Conservation (phyloP, 169 alveolate genomes). For the Cryptosporidium tyzzeri region DNA sequence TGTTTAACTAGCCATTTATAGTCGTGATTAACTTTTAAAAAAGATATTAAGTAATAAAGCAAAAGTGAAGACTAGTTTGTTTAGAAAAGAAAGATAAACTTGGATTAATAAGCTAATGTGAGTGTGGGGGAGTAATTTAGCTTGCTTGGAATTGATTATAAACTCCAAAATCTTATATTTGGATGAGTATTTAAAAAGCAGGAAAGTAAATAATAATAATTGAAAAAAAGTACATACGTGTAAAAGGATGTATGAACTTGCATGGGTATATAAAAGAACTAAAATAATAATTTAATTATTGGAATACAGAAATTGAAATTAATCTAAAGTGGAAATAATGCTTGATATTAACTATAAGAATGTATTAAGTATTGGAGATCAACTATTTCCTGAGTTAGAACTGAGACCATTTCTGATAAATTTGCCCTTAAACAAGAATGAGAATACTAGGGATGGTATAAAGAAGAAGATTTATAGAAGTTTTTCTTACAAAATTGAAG, state of each 20-base stretch:
- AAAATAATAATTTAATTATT: too few species aligned
- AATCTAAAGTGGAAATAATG: background rate
- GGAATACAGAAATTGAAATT: background rate
- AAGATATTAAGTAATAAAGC: background rate
- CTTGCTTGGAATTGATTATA: background rate
- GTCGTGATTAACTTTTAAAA: background rate
- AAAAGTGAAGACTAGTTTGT: background rate
- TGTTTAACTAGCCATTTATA: too few species aligned
- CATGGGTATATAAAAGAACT: background rate
- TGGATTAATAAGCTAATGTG: background rate
- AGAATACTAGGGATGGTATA: constrained; percentile 9
- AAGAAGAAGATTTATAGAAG: constrained; percentile 5
- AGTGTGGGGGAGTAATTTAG: background rate
- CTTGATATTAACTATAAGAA: constrained; percentile 14
- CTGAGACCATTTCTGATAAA: constrained; percentile 24
- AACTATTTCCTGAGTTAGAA: constrained; percentile 4
- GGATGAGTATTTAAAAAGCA: background rate
- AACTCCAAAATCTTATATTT: background rate
- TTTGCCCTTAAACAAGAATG: constrained; percentile 13
- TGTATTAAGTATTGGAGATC: constrained; percentile 18
- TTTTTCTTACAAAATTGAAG: constrained; percentile 22
- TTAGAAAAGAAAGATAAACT: too few species aligned
- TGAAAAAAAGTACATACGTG: background rate
- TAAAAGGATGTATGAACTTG: background rate
- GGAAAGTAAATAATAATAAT: too few species aligned